Base-by-base conservation (phyloP, 306 rosid species). In the Vigna angularis region DNA sequence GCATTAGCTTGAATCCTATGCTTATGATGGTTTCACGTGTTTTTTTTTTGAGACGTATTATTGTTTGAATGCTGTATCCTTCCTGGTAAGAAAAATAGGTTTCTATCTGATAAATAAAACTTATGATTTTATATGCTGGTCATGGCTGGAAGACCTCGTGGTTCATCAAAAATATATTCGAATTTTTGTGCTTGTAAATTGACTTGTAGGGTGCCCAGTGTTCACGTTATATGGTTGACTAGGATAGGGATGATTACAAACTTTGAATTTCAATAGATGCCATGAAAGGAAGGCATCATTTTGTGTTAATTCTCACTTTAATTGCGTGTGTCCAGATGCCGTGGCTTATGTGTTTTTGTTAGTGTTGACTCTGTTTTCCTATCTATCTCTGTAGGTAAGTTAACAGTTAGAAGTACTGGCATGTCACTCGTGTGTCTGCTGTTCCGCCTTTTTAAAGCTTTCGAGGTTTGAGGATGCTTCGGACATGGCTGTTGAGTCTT, bases 311-410 rank as follows among this genome's bases (percentile, higher is more conserved):
- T 56, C 16, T 49, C 44, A 40, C 13, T 79, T 24, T 59, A 16
- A 47, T 51, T 61, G 58, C 20, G 53, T 45, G 17, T 56, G 49
- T 67, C 26, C 16, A 40, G 63, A 61, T 53, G 45, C 11, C n/a
- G 50, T 66, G 70, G 48, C 36, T 62, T 15, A 22, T 58, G 50
- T 59, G 76, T n/a, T 53, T 61, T 61, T 59, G 3, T 61, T 2
- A n/a, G 9, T 5, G 9, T 36, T 58, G 3, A 58, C 65, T 26
- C 11, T 12, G 65, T 58, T 12, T 58, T 58, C 18, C 18, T 26
- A 58, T 58, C 38, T 12, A 12, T 58, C 17, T 58, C 14, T 57
- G 34, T 38, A 79, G 86, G 83, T 82, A 79, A 86, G 56, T 65
- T 64, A 52, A 69, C 45, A 40, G 11, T n/a, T 56, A 50, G 17